Percentiles rank a stretch among this genome's conserved stretches.
phyloP scores from a whole-genome alignment of 768 basidiomycete species.

The Serendipita indica region DNA sequence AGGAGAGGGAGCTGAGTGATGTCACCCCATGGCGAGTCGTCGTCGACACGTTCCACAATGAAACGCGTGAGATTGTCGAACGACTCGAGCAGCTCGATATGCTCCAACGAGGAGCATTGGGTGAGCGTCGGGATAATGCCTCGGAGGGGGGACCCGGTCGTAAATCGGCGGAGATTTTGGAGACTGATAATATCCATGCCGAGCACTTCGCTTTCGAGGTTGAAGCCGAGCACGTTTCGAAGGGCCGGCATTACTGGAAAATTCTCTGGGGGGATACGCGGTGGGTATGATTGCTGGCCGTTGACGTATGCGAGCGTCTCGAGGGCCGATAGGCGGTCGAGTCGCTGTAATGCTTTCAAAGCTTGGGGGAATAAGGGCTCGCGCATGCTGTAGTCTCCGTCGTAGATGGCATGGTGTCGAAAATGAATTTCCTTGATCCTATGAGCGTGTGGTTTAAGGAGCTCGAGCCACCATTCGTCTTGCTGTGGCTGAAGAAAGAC shows the following conservation, averaged over 20 bases:
- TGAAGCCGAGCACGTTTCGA: neutral
- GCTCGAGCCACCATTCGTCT: neutral
- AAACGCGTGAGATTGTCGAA: neutral
- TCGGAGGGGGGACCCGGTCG: neutral
- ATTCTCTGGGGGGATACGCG: neutral
- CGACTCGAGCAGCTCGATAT: neutral
- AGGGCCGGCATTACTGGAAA: slow-evolving; percentile 1
- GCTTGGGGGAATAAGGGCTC: neutral
- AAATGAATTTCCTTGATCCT: neutral
- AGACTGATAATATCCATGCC: neutral
- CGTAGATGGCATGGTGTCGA: neutral
- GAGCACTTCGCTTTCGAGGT: neutral
- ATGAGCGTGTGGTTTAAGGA: neutral
- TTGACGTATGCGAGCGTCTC: neutral
- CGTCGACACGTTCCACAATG: neutral
- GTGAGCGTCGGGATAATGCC: neutral
- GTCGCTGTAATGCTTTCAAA: neutral
- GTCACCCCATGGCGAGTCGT: neutral
- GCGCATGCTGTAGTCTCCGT: neutral
- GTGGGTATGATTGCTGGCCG: neutral
- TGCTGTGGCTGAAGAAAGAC: slow-evolving; percentile 3
- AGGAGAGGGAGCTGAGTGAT: neutral
- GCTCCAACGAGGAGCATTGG: neutral
- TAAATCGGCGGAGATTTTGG: neutral
- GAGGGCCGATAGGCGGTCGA: neutral